A percentile compares a stretch with the other conserved stretches of the same genome.
Evolutionary conservation across 2,329 filamentous ascomycete genomes (phyloP).

Genomic region (Setomelanomma holmii): DNA sequence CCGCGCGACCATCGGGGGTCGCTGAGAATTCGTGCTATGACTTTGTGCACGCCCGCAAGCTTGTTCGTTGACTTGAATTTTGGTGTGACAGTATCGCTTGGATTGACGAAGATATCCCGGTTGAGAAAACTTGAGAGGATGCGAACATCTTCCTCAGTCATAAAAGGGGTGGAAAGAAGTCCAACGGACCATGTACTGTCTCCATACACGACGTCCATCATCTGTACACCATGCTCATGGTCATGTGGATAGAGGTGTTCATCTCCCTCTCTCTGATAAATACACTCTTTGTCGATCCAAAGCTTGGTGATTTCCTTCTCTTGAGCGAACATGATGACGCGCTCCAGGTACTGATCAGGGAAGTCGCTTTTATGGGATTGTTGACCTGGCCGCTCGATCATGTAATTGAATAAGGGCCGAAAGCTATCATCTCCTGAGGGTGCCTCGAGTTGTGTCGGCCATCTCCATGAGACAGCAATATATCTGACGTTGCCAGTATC

Average conservation of each 20-base stretch:
- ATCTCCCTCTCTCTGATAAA: constrained; percentile 23
- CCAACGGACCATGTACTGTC: constrained; percentile 16
- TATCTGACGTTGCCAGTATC: constrained; percentile 10
- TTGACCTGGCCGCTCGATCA: constrained; percentile 7
- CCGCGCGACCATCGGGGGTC: constrained; percentile 27
- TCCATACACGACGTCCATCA: constrained; percentile 30
- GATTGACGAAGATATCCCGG: constrained; percentile 1
- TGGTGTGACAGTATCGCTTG: neutral
- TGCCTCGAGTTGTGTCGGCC: neutral
- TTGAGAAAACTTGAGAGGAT: constrained; percentile 12
- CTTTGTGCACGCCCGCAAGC: constrained; percentile 7
- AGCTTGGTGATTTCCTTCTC: constrained; percentile 6
- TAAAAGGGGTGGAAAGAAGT: constrained; percentile 15
- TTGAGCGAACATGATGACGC: constrained; percentile 23
- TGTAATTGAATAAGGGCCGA: constrained; percentile 11
- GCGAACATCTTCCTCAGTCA: constrained; percentile 13
- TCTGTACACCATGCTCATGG: constrained; percentile 17
- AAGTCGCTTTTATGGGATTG: constrained; percentile 18
- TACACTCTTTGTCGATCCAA: constrained; percentile 31
- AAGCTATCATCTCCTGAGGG: neutral
- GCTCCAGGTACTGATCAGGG: constrained; percentile 24
- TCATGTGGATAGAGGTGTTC: constrained; percentile 5
- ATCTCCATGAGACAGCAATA: constrained; percentile 28
- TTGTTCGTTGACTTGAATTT: neutral
- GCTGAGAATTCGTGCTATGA: constrained; percentile 19